phyloP scores from a whole-genome alignment of 2,329 filamentous ascomycete species.

The Cladosporium sp. region DNA sequence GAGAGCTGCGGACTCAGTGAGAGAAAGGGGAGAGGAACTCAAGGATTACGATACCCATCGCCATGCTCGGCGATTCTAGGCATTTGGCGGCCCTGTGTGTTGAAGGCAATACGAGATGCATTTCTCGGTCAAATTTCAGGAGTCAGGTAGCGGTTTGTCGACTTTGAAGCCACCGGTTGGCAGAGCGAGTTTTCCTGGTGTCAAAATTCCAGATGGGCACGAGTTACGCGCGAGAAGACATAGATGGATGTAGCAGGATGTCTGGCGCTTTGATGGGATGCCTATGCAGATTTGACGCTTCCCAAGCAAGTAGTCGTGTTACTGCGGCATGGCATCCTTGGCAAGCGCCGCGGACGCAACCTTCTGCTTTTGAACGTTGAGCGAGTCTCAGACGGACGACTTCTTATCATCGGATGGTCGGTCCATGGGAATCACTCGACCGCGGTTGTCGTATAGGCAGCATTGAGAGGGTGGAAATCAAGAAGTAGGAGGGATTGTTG shows the following conservation, averaged over 20 bases:
- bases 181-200: too few species aligned
- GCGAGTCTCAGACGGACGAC: not conserved
- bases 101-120: not conserved
- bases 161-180: too few species aligned
- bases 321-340: slow-evolving; percentile 6
- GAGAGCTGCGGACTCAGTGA: not conserved
- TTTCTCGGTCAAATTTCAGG: not conserved
- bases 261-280: not conserved
- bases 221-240: not conserved
- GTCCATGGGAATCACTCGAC: not conserved
- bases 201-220: not conserved
- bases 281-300: not conserved
- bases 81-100: not conserved
- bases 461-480: not conserved
- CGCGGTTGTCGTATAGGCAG: not conserved
- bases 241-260: not conserved
- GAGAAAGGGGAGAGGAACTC: not conserved
- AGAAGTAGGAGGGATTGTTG: not conserved
- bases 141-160: too few species aligned
- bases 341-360: not conserved
- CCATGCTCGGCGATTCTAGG: slow-evolving; percentile 1
- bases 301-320: not conserved
- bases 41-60: not conserved
- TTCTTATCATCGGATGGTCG: not conserved
- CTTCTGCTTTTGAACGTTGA: not conserved